Evolutionary conservation across 2,329 filamentous ascomycete genomes (phyloP), one percentile per base, ranked within the genome.

Genomic region (Cladorrhinum sp.): DNA sequence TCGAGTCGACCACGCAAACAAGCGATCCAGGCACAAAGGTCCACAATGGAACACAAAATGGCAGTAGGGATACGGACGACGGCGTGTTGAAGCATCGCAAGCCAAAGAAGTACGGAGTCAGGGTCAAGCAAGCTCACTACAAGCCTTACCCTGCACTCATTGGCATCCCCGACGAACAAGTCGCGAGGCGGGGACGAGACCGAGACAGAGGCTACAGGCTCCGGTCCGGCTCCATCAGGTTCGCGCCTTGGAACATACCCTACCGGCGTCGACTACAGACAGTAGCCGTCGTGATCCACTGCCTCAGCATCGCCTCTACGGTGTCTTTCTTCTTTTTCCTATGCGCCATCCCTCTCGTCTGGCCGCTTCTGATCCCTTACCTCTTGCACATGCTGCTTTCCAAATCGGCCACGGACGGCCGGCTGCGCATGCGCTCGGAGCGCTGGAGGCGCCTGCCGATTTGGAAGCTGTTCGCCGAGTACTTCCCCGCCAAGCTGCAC

Each of bases 391-490:
- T 94, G 64, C 82, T 95, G 23, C 86, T 93, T 65, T 96, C 92
- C 23, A 89, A 86, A 51, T 88, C 90, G 18, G 85, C 88, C 16
- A 89, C 86, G 2, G 88, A 92, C 55, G 94, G 94, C 48, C 85
- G 83, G 48, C 82, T 96, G 26, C 83, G 81, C 2, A 86, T 88
- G 69, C 89, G 95, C 60, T 92, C 86, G 42, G 84, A 91, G 62
- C 86, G 89, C 71, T 77, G 94, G 63, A 87, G 94, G 18, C 85
- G 83, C 12, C 82, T 89, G 54, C 85, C 85, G 28, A 77, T 96
- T 50, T 99, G 94, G 94, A 90, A 84, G 39, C 84, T 96, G 51
- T 98, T 97, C 72, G 92, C 91, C 24, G 90, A 86, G 16, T 99
- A 98, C 78, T 99, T 96, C 72, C 95, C 95, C 3, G 91, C 92